Base-by-base conservation (phyloP, 1,284 basidiomycete genomes). In the Coriolopsis trogii region DNA sequence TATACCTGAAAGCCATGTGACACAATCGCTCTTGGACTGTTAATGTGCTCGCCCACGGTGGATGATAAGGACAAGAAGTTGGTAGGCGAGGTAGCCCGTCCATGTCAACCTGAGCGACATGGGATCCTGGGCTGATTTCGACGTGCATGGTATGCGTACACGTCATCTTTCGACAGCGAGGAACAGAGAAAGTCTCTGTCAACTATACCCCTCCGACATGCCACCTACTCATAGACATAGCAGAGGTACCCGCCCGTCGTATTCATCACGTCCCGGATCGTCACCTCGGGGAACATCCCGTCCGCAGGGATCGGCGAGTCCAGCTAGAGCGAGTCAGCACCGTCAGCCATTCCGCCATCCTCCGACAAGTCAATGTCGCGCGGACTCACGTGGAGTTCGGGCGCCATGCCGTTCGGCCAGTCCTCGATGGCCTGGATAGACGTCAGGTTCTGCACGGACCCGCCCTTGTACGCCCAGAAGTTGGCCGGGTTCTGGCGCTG, bases 141-240 rank as follows among this genome's bases (percentile, higher is more conserved):
- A n/a, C n/a, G n/a, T n/a, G n/a, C n/a, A n/a, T n/a, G n/a, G n/a
- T n/a, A n/a, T n/a, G n/a, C n/a, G n/a, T n/a, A n/a, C n/a, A n/a
- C n/a, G n/a, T n/a, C n/a, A n/a, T n/a, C n/a, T n/a, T n/a, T n/a
- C n/a, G n/a, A n/a, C n/a, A n/a, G n/a, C n/a, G n/a, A n/a, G n/a
- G n/a, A n/a, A n/a, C n/a, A n/a, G n/a, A n/a, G n/a, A n/a, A n/a
- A n/a, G n/a, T n/a, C n/a, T n/a, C n/a, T n/a, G n/a, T n/a, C n/a
- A n/a, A n/a, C n/a, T n/a, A n/a, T n/a, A n/a, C n/a, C n/a, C n/a
- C n/a, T n/a, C n/a, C n/a, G n/a, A n/a, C n/a, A n/a, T n/a, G n/a
- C n/a, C n/a, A n/a, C n/a, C 46, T 45, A 70, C 46, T 72, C 66
- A 41, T 73, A 72, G 9, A 66, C 59, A 45, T 73, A 73, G 52